phyloP scores from a whole-genome alignment of 768 basidiomycete species.

The Russula virescens region DNA sequence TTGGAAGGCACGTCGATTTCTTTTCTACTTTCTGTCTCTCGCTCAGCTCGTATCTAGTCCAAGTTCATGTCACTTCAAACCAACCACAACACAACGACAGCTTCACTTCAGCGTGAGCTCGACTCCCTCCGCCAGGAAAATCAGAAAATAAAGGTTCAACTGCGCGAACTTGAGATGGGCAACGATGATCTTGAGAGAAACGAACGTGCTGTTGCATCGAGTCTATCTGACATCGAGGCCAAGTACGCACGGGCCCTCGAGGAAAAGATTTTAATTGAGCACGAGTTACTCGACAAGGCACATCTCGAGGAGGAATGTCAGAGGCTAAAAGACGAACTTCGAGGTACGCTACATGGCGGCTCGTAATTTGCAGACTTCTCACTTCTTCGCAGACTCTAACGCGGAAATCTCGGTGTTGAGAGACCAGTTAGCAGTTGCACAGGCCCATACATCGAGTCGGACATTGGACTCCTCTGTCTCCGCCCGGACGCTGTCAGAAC shows the following conservation, averaged over 20 bases:
- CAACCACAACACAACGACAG: constrained; percentile 82
- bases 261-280: constrained; percentile 95
- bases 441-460: constrained; percentile 29
- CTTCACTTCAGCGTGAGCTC: constrained; percentile 87
- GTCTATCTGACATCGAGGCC: constrained; percentile 75
- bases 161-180: constrained; percentile 92
- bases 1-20: constrained; percentile 70
- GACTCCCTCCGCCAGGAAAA: constrained; percentile 74
- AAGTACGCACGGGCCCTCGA: constrained; percentile 89
- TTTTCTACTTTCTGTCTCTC: constrained; percentile 2
- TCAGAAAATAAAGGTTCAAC: constrained; percentile 62
- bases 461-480: constrained; percentile 22
- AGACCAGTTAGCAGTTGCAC: constrained; percentile 55
- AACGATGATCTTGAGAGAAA: constrained; percentile 96
- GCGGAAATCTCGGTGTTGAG: constrained; percentile 79
- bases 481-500: constrained; percentile 29
- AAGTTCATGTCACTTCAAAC: constrained; percentile 89
- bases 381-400: constrained; percentile 57
- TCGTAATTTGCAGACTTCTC: constrained; percentile 11
- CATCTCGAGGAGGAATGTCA: constrained; percentile 87
- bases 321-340: constrained; percentile 84
- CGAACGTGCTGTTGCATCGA: constrained; percentile 82
- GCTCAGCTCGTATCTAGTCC: constrained; percentile 38
- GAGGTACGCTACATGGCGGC: constrained; percentile 51
- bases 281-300: constrained; percentile 89